Base-by-base conservation (phyloP, 1,284 basidiomycete species). In the Pulveroboletus sp. region DNA sequence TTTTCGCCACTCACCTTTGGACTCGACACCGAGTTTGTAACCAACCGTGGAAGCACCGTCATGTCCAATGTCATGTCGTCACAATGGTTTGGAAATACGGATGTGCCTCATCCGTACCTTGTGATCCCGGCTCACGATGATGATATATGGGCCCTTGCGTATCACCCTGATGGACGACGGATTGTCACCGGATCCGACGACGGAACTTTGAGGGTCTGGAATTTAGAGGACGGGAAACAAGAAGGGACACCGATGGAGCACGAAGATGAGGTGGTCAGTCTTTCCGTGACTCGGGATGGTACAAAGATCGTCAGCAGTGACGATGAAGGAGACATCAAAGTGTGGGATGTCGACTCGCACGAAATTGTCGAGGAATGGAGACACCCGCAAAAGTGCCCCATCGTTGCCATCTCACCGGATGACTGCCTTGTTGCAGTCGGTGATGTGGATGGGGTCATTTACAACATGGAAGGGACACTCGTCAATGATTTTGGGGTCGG, bases 331-430 rank as follows among this genome's bases (percentile, higher is more conserved):
- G n/a, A 1, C 4, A 17, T 62, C 18, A 58, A 40, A 14, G 42
- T 59, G 11, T 62, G 56, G 54, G 44, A 59, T 28, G 20, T 40
- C 1, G 28, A 28, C 28, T 53, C 55, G 14, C 39, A 49, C 18
- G 4, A 44, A 6, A 22, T 50, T 14, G 18, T 50, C 29, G 15
- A 7, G 9, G 44, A 51, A 43, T 61, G 60, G 48, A 29, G 1
- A 12, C 47, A 52, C 20, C 31, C 15, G 3, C 28, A 45, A 0
- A 2, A 1, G 7, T 28, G 0, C 7, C 18, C 38, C 8, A 10
- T 3, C 2, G n/a, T 63, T 18, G 36, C 61, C 5, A 33, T 61
- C 39, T 63, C 62, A 1, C 48, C 44, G 22, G 51, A 63, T 33
- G 51, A 31, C 40, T 47, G n/a, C n/a, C 22, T 54, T 9, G 11